Conservation (phyloP, 1,284 basidiomycete species). For the Leccinum insolens region DNA sequence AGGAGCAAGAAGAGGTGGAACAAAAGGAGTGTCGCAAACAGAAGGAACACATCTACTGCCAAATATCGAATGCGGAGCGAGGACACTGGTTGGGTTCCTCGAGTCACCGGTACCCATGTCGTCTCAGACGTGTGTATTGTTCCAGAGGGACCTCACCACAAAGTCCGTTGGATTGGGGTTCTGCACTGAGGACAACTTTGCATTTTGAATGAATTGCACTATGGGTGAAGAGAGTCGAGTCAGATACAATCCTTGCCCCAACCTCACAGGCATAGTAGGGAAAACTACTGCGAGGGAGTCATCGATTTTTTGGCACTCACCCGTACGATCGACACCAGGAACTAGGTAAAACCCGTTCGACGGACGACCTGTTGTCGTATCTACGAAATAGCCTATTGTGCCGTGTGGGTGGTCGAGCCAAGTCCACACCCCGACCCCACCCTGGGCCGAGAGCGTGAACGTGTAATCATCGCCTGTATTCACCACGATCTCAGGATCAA, state of each 20-base stretch:
- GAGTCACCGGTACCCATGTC: too few species aligned
- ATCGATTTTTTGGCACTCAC: conserved; percentile 33
- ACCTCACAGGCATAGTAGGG: too few species aligned
- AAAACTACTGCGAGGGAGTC: not conserved
- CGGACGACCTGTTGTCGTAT: conserved; percentile 41
- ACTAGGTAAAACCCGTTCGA: conserved; percentile 58
- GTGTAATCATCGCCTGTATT: conserved; percentile 39
- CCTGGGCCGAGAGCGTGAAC: conserved; percentile 54
- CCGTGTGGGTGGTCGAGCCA: conserved; percentile 61
- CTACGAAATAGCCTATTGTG: conserved; percentile 57
- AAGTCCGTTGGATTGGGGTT: conserved; percentile 48
- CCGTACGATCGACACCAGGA: conserved; percentile 48
- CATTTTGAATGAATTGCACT: conserved; percentile 51
- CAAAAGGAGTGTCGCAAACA: too few species aligned
- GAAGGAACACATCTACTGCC: too few species aligned
- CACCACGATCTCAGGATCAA: conserved; percentile 51
- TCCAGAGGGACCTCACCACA: conserved; percentile 58
- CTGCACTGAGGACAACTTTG: conserved; percentile 37
- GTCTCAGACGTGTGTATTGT: conserved; percentile 47
- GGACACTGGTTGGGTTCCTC: too few species aligned
- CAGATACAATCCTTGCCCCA: not conserved
- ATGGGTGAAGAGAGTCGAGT: not conserved
- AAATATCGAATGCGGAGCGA: not conserved
- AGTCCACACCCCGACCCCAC: conserved; percentile 59
- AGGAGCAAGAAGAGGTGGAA: too few species aligned